Conservation (phyloP, 208 protist genomes). For the Leishmania mexicana region DNA sequence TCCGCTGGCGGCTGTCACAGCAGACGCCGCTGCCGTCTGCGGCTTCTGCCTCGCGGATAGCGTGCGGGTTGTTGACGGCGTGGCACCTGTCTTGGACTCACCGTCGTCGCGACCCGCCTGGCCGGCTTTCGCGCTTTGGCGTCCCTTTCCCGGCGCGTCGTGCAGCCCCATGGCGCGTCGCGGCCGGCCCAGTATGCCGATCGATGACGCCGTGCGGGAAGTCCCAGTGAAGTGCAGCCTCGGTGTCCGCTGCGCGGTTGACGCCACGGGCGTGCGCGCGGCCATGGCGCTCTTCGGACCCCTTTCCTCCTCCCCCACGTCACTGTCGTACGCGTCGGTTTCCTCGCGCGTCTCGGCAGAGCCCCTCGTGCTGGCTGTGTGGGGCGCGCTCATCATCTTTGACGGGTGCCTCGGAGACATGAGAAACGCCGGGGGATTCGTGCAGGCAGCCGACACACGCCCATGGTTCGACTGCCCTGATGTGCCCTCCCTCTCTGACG, state of each 20-base stretch:
- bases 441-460: not conserved
- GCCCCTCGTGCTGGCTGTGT: not conserved
- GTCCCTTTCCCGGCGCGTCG: not conserved
- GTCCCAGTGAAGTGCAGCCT: conserved; percentile 16
- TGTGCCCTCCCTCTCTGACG: not conserved
- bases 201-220: conserved; percentile 12
- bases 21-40: not conserved
- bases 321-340: not conserved
- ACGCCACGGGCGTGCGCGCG: not conserved
- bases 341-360: not conserved
- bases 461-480: not conserved
- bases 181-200: not conserved
- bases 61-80: not conserved
- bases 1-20: not conserved
- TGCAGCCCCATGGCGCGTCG: conserved; percentile 8
- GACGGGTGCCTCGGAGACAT: not conserved
- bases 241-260: conserved; percentile 10
- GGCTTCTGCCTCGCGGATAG: not conserved
- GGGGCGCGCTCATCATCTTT: not conserved
- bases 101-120: not conserved
- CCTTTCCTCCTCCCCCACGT: not conserved
- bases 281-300: not conserved
- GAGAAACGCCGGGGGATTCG: not conserved
- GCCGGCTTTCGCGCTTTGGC: not conserved
- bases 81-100: not conserved